Evolutionary conservation across 139 green algal species (phyloP), one percentile per base, ranked within the genome.

Genomic region (Dunaliella primolecta): DNA sequence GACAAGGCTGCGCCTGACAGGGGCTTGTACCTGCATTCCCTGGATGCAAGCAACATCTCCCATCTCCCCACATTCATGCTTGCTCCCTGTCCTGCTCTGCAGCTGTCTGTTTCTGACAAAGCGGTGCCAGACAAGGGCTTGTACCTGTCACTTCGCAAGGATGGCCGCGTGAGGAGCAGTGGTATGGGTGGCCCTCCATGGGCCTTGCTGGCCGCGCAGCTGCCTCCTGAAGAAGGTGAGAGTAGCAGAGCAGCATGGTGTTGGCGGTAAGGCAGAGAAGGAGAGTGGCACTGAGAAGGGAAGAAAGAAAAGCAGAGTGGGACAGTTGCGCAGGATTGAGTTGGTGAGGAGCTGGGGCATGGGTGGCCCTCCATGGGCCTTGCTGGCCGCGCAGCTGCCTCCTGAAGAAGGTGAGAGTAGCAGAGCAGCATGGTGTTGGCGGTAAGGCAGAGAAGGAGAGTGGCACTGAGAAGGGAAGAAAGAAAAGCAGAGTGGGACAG

Each of bases 61-160:
- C 25, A 3, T 15, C 75, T 21, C 30, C 75, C 75, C 32, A 27
- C 72, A 23, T 78, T 23, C 72, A 23, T 78, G 72, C 72, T 27
- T 78, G 72, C 72, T 27, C 23, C 20, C 56, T 23, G 20, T 20
- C 56, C 56, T 72, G 56, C 72, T 27, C 21, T 93, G 83, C 94
- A 97, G 94, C 84, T 94, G 86, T 75, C 80, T 36, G 80, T 91
- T 71, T 83, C 89, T 38, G 55, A 36, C 34, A 92, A 91, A 36
- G 87, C 86, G 0, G 88, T 76, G 1, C 31, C 76, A 0, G 90
- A 93, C n/a, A 83, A 80, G 36, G 86, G 88, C 30, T 84, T 97
- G 80, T 97, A 96, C 76, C 84, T 97, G 24, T 89, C 91, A 3
- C 86, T 97, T 75, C 87, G 94, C 21, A 83, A 95, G 84, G 94